Evolutionary conservation across 176 grass and related monocot species (phyloP).

Genomic region (Lolium multiflorum): DNA sequence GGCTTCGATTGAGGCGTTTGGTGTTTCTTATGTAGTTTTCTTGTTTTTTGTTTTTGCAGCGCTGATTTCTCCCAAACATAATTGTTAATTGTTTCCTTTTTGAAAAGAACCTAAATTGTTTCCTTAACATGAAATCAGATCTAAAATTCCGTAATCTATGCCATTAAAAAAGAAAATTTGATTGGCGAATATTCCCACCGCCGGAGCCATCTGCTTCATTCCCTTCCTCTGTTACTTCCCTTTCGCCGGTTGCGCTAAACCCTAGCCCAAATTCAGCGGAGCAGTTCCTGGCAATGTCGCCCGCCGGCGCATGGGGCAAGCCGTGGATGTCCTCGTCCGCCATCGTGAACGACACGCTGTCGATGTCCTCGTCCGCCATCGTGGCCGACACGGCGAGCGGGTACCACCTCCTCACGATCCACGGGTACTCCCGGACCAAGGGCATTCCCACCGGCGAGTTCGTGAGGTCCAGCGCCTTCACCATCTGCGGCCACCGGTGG

Average conservation of each 20-base stretch:
- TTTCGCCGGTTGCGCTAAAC: background rate
- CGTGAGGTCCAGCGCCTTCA: background rate
- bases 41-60: background rate
- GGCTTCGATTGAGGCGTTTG: too few species aligned
- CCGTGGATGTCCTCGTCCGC: background rate
- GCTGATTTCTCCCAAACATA: background rate
- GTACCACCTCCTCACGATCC: background rate
- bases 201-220: background rate
- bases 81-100: background rate
- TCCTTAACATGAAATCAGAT: background rate
- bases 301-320: background rate
- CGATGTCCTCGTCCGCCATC: constrained; percentile 12
- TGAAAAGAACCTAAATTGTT: background rate
- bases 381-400: background rate
- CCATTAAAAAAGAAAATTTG: background rate
- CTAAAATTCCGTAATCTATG: background rate
- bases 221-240: background rate
- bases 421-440: constrained; percentile 17
- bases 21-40: too few species aligned
- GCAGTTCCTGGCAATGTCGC: background rate
- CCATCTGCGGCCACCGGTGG: background rate
- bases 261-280: background rate
- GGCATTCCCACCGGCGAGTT: constrained; percentile 4
- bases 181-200: background rate
- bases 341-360: background rate